Evolutionary conservation across 2,329 filamentous ascomycete species (phyloP), one percentile per base, ranked within the genome.

Genomic region (Bipolaris zeicola): DNA sequence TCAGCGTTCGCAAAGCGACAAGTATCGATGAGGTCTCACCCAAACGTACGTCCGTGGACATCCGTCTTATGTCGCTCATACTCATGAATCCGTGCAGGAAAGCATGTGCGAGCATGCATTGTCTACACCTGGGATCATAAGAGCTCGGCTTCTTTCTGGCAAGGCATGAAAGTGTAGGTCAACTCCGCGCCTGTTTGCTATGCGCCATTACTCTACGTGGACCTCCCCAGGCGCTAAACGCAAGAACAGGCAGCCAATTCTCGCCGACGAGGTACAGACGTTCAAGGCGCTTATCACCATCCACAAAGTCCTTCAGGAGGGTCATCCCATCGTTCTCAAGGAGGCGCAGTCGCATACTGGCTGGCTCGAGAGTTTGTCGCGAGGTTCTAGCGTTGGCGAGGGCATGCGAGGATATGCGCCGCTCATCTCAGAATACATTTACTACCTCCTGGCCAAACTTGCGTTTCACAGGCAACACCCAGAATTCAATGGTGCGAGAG

Each of bases 81-180:
- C 75, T 79, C 55, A 80, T 63, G 4, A 20, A 26, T 51, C 28
- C 46, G 62, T 42, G 36, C 71, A 85, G 85, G 85, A 59, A 99
- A 99, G 80, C 95, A 99, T 90, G 95, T 99, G 56, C 91, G 95
- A 73, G 92, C 90, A 77, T 96, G 92, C 75, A 99, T 99, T 71
- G 94, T 99, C 43, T 98, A 98, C 78, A 98, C 94, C 57, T 99
- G 95, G 95, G 95, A 99, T 79, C 92, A 99, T 82, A 96, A 96
- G 81, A 96, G 90, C 64, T 96, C 93, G 39, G 84, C 87, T 74
- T 91, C 93, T 73, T 99, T 99, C 78, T 99, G 95, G 95, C 87
- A 91, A 55, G 94, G 93, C 75, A 96, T 99, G 85, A 99, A 99
- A 87, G 93, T 98, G 89, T 96, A 85, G 67, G 89, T 67, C 42